These are phyloP conservation scores for Helenozyma rhizophorensis DNA, from an alignment of 805 yeast species.

Conservation along the genomic window DNA sequence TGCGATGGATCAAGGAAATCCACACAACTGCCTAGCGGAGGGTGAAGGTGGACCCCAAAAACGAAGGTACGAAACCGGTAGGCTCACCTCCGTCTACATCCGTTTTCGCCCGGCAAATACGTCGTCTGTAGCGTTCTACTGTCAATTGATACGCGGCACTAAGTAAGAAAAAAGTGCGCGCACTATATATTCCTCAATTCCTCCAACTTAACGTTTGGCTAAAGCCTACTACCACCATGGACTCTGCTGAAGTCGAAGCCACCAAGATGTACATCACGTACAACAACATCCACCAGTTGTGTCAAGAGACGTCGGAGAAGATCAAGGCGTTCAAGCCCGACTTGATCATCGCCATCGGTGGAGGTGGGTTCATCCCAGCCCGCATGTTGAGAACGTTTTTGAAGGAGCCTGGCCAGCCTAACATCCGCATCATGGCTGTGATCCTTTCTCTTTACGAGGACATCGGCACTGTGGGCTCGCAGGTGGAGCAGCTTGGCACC, in stretches of 20 bases:
- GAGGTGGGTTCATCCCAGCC: slow-evolving; percentile 98
- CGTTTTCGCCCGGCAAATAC: too few species aligned
- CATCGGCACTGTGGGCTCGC: slow-evolving; percentile 50
- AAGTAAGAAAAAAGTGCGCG: too few species aligned
- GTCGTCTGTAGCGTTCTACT: too few species aligned
- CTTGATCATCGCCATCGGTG: slow-evolving; percentile 87
- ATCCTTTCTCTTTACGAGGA: slow-evolving; percentile 90
- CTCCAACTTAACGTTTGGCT: too few species aligned
- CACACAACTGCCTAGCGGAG: too few species aligned
- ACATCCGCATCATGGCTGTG: slow-evolving; percentile 91
- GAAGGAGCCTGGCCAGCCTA: slow-evolving; percentile 82
- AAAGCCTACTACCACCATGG: slow-evolving; percentile 16
- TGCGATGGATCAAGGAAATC: too few species aligned
- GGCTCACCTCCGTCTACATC: too few species aligned
- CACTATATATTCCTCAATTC: too few species aligned
- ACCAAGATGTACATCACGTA: slow-evolving; percentile 56
- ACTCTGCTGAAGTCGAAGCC: slow-evolving; percentile 17
- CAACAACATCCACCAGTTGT: slow-evolving; percentile 77
- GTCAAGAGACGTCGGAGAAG: slow-evolving; percentile 60
- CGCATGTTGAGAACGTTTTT: slow-evolving; percentile 91
- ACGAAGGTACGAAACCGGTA: too few species aligned
- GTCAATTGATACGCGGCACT: too few species aligned
- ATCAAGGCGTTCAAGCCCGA: slow-evolving; percentile 39
- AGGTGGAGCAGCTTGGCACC: slow-evolving; percentile 15
- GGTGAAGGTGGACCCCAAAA: too few species aligned